Evolutionary conservation across 768 basidiomycete species (phyloP), one percentile per base, ranked within the genome.

Genomic region (Phylloporus sp.): DNA sequence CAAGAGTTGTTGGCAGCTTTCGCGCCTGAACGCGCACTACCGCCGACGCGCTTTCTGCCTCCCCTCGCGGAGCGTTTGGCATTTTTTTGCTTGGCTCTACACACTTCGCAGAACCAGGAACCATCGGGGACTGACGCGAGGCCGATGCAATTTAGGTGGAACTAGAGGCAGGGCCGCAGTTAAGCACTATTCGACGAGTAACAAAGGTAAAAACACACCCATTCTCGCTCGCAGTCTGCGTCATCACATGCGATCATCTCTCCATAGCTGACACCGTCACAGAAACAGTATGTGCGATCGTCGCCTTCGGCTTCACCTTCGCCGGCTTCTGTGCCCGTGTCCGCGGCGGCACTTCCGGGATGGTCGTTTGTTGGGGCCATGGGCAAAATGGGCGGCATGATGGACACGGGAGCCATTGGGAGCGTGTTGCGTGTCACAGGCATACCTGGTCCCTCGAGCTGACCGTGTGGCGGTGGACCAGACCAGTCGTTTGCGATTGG

Each of bases 241-340:
- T 84, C 88, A 64, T 96, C 92, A 64, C 92, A 96, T 20, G 84
- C 92, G 57, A 96, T 89, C 92, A 96, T 95, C 70, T 93, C 86
- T 29, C 93, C 93, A 57, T 85, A 93, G 59, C 89, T 91, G 49
- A 82, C 76, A 15, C 85, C 73, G 54, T 88, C 75, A 65, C 93
- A 97, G 71, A 83, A 76, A 68, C 93, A 97, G 61, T 97, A 95
- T 13, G 77, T 75, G 57, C 74, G 79, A 58, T 80, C 76, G 37
- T 77, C 77, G 15, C 69, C 74, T 38, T 75, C 77, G 5, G 76
- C 86, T 33, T 83, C 87, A 0, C 68, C 71, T 5, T 62, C 64
- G 1, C 60, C 75, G 14, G 74, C 80, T 31, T 74, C 79, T 2
- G 67, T 74, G 10, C 70, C 77, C 33, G 57, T 57, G 41, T 66